These are phyloP conservation scores for Hypocrella siamensis DNA, from an alignment of 2,329 filamentous ascomycete genomes.

Conservation along the genomic window DNA sequence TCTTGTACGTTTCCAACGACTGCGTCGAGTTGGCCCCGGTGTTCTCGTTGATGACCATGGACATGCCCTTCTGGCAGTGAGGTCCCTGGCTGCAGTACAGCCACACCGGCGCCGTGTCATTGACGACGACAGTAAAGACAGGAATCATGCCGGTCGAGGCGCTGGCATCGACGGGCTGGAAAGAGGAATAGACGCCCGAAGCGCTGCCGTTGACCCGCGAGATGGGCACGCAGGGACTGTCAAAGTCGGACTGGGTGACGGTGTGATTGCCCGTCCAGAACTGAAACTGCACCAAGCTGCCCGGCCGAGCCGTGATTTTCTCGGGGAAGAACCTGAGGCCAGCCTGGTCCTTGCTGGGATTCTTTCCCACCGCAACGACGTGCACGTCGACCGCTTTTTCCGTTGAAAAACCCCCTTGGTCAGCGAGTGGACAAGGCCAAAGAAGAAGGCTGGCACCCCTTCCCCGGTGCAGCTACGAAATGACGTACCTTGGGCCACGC, in stretches of 20 bases:
- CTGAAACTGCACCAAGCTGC: conserved; percentile 52
- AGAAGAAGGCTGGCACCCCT: too few species aligned
- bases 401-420: background rate
- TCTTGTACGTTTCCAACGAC: conserved; percentile 33
- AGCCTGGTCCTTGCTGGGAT: conserved; percentile 29
- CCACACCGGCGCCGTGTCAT: conserved; percentile 58
- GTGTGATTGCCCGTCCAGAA: conserved; percentile 60
- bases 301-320: conserved; percentile 44
- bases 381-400: conserved; percentile 28
- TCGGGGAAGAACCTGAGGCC: conserved; percentile 48
- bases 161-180: conserved; percentile 43
- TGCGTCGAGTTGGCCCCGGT: conserved; percentile 34
- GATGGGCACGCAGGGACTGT: conserved; percentile 52
- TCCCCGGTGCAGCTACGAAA: too few species aligned
- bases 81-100: conserved; percentile 59
- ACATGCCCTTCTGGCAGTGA: conserved; percentile 65
- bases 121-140: conserved; percentile 57
- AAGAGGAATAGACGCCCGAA: conserved; percentile 51
- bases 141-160: conserved; percentile 35
- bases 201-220: conserved; percentile 31
- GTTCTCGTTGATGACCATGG: conserved; percentile 60
- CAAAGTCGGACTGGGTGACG: conserved; percentile 62
- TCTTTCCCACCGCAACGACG: conserved; percentile 47
- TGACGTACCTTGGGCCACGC: conserved; percentile 29
- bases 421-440: too few species aligned